Conservation (phyloP, 177 flowering plant species). For the Tripterygium wilfordii region DNA sequence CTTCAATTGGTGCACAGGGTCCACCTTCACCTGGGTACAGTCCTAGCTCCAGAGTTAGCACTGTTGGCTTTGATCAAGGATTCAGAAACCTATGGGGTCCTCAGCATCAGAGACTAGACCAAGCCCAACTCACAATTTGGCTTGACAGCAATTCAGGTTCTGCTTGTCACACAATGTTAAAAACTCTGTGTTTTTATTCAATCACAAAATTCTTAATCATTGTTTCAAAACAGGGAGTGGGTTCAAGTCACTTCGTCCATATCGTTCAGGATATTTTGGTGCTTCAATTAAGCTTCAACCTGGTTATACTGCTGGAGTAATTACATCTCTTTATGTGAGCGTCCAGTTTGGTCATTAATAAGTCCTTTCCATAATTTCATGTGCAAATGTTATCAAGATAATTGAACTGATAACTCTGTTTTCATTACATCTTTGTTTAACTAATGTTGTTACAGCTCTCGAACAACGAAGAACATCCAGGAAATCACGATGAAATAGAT, state of each 20-base stretch:
- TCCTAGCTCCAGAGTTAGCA: slow-evolving; percentile 48
- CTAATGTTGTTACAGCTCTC: slow-evolving; percentile 44
- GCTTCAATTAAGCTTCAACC: slow-evolving; percentile 72
- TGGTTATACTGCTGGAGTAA: slow-evolving; percentile 92
- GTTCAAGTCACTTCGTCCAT: slow-evolving; percentile 60
- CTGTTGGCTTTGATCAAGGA: slow-evolving; percentile 44
- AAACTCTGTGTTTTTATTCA: no score
- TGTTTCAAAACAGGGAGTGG: slow-evolving; percentile 88
- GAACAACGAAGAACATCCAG: slow-evolving; percentile 63
- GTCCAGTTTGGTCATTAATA: no score
- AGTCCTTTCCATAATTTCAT: no score
- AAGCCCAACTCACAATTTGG: slow-evolving; percentile 53
- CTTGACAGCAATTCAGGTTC: slow-evolving; percentile 70
- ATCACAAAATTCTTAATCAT: no score
- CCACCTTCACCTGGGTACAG: slow-evolving; percentile 84
- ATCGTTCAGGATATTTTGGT: slow-evolving; percentile 73
- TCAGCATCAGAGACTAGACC: slow-evolving; percentile 63
- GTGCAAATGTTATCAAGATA: background rate
- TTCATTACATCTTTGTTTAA: no score
- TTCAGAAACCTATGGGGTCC: slow-evolving; percentile 82
- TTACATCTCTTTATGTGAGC: slow-evolving; percentile 76
- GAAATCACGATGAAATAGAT: slow-evolving; percentile 77
- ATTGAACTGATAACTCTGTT: background rate
- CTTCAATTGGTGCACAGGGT: slow-evolving; percentile 34
- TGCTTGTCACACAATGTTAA: no score